Conservation (phyloP, 768 basidiomycete genomes). For the Cystobasidium tubakii region DNA sequence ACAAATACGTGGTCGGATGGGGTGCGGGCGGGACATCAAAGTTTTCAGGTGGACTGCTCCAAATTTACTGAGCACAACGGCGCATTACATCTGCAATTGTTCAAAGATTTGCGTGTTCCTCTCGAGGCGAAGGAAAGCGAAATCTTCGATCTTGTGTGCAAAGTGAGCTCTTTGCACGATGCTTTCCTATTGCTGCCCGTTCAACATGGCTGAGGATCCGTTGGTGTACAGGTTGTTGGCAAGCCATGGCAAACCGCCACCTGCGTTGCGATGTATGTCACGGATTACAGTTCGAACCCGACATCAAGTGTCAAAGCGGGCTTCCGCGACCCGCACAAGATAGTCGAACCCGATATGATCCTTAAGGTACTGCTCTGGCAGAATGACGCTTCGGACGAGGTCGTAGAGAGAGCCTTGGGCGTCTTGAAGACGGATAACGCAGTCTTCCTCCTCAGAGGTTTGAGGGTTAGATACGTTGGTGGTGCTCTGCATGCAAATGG, state of each 20-base stretch:
- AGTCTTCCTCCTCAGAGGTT: not conserved
- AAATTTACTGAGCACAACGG: not conserved
- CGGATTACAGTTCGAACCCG: not conserved
- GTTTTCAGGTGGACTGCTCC: not conserved
- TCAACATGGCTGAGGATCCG: too few species aligned
- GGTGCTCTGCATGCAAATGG: not conserved
- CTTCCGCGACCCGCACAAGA: not conserved
- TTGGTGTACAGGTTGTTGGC: not conserved
- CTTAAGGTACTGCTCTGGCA: constrained; percentile 1
- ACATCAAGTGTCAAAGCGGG: not conserved
- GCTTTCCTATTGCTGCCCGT: too few species aligned
- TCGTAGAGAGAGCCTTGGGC: not conserved
- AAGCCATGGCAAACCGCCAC: not conserved
- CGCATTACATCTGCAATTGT: not conserved
- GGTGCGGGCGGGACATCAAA: not conserved
- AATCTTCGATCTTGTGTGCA: not conserved
- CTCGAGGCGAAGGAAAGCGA: not conserved
- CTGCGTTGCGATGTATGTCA: not conserved
- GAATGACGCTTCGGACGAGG: not conserved
- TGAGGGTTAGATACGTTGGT: not conserved
- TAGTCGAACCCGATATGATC: not conserved
- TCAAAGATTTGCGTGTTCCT: not conserved
- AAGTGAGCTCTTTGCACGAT: not conserved
- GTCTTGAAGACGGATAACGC: not conserved
- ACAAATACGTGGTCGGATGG: not conserved